A percentile compares a stretch with the other conserved stretches of the same genome.
Conservation (phyloP, 2,329 filamentous ascomycete genomes). For the Aschersonia sp. region DNA sequence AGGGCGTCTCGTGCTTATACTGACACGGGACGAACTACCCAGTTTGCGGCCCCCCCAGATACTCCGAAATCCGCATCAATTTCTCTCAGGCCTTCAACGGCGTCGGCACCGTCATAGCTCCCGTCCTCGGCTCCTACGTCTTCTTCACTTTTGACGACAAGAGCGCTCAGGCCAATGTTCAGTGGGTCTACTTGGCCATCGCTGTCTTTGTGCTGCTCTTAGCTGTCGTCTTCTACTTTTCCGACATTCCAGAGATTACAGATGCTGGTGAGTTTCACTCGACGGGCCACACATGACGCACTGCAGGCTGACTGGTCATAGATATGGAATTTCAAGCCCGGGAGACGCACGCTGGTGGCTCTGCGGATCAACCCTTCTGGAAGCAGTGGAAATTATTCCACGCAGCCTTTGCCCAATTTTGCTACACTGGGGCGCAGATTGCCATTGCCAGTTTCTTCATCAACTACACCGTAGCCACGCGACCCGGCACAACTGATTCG, state of each 20-base stretch:
- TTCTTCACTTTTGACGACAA: constrained; percentile 52
- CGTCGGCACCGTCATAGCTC: constrained; percentile 57
- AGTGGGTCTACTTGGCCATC: constrained; percentile 65
- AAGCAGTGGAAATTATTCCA: constrained; percentile 67
- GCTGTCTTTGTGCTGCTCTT: constrained; percentile 55
- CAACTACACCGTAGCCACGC: constrained; percentile 53
- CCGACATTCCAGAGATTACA: constrained; percentile 57
- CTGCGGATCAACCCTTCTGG: constrained; percentile 44
- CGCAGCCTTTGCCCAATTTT: constrained; percentile 62
- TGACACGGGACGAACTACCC: too few species aligned
- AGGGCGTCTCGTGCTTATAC: too few species aligned
- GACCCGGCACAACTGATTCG: constrained; percentile 31
- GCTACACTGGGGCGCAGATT: constrained; percentile 61
- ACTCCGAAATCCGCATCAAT: constrained; percentile 61
- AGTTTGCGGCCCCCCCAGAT: constrained; percentile 46
- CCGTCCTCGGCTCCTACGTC: constrained; percentile 56
- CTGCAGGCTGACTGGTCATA: not conserved
- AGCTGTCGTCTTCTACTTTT: constrained; percentile 50
- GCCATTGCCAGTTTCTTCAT: constrained; percentile 56
- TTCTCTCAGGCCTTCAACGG: constrained; percentile 66
- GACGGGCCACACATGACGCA: too few species aligned
- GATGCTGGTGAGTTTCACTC: constrained; percentile 16
- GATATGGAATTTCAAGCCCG: constrained; percentile 50
- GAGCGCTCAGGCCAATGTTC: constrained; percentile 47
- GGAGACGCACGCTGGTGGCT: constrained; percentile 32